Evolutionary conservation across 441 rosid species (phyloP).

Genomic region (Pelargonium hybrid): DNA sequence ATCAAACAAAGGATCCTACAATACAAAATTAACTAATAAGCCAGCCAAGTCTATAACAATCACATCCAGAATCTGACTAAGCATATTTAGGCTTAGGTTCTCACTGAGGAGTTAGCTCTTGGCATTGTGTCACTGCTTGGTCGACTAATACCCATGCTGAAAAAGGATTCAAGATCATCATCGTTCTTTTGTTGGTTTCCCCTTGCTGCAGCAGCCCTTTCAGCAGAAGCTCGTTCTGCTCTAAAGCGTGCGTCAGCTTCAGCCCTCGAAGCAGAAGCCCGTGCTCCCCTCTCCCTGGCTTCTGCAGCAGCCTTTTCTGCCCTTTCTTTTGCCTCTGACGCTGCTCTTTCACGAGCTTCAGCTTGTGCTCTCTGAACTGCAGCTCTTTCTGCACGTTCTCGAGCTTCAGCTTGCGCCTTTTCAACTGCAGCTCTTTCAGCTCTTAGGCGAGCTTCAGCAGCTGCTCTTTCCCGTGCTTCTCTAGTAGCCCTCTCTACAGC

Average conservation of each 20-base stretch:
- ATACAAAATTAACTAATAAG: slow-evolving; percentile 20
- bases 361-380: slow-evolving; percentile 91
- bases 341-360: slow-evolving; percentile 86
- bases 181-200: slow-evolving; percentile 54
- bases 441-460: slow-evolving; percentile 60
- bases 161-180: slow-evolving; percentile 71
- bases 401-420: slow-evolving; percentile 58
- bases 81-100: slow-evolving; percentile 23
- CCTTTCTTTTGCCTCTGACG: slow-evolving; percentile 52
- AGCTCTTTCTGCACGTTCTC: slow-evolving; percentile 78
- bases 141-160: slow-evolving; percentile 46
- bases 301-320: slow-evolving; percentile 84
- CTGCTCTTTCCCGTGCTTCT: slow-evolving; percentile 98
- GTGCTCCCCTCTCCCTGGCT: slow-evolving; percentile 49
- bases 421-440: slow-evolving; percentile 78
- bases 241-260: slow-evolving; percentile 46
- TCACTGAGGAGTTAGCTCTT: slow-evolving; percentile 54
- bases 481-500: slow-evolving; percentile 91
- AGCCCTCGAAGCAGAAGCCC: slow-evolving; percentile 35
- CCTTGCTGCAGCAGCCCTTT: slow-evolving; percentile 68
- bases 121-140: slow-evolving; percentile 82
- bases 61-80: slow-evolving; percentile 7
- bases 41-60: background rate
- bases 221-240: slow-evolving; percentile 42
- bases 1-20: slow-evolving; percentile 69